These are phyloP conservation scores for Aspergillus bertholletiae DNA, from an alignment of 495 filamentous ascomycete species.

Conservation along the genomic window DNA sequence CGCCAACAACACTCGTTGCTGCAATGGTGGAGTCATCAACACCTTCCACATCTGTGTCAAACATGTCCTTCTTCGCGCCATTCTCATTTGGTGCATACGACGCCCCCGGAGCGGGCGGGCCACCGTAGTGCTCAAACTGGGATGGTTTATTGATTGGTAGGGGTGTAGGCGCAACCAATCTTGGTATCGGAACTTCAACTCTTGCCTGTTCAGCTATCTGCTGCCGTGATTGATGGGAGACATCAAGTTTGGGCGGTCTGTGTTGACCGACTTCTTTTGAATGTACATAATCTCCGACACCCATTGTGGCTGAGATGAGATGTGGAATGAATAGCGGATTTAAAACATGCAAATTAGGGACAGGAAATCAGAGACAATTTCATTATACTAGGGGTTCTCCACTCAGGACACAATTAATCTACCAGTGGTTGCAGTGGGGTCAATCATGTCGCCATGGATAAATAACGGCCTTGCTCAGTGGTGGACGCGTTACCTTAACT, in stretches of 20 bases:
- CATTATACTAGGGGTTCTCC: background rate
- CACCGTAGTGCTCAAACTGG: conserved; percentile 17
- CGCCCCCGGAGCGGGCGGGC: conserved; percentile 10
- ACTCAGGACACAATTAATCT: background rate
- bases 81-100: conserved; percentile 15
- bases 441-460: background rate
- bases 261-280: conserved; percentile 36
- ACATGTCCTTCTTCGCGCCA: conserved; percentile 29
- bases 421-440: background rate
- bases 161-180: conserved; percentile 16
- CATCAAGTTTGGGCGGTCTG: conserved; percentile 24
- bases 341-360: background rate
- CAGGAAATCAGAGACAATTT: background rate
- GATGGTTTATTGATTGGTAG: conserved; percentile 14
- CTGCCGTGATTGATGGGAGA: conserved; percentile 28
- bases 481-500: conserved; percentile 12
- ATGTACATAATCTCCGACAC: conserved; percentile 44
- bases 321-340: background rate
- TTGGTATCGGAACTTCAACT: conserved; percentile 29
- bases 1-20: conserved; percentile 35
- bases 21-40: conserved; percentile 46
- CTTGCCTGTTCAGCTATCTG: conserved; percentile 35
- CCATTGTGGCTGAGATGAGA: conserved; percentile 26
- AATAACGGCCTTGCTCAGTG: background rate
- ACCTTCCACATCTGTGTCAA: conserved; percentile 46